phyloP scores from a whole-genome alignment of 176 grass and related monocot genomes.

The Leersia perrieri region DNA sequence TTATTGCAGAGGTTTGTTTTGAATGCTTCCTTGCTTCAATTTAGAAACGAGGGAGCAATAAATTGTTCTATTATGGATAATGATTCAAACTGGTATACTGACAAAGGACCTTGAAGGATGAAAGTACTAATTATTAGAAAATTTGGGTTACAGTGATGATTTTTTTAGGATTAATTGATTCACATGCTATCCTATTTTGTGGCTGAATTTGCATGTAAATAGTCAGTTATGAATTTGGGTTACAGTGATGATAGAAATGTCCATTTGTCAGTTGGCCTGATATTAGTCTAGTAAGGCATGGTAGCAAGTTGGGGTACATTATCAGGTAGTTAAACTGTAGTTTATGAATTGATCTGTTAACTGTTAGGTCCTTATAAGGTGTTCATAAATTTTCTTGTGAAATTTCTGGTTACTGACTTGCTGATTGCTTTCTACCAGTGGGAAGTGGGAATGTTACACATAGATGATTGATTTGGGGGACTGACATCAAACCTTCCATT shows the following conservation, averaged over 20 bases:
- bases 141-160: neutral
- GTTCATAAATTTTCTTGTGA: conserved; percentile 4
- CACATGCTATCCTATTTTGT: conserved; percentile 1
- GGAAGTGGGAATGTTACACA: neutral
- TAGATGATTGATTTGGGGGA: conserved; percentile 2
- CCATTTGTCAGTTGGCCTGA: neutral
- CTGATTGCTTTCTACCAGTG: neutral
- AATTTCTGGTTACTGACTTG: conserved; percentile 2
- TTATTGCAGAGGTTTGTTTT: conserved; percentile 75
- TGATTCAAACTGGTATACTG: neutral
- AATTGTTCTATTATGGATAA: neutral
- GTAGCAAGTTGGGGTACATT: conserved; percentile 5
- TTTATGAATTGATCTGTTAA: conserved; percentile 4
- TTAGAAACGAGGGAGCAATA: conserved; percentile 10
- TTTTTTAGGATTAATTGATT: neutral
- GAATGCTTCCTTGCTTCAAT: conserved; percentile 21
- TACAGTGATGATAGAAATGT: conserved; percentile 12
- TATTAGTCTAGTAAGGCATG: neutral
- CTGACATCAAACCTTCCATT: neutral
- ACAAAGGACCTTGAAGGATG: conserved; percentile 13
- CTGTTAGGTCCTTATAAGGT: neutral
- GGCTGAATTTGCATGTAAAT: neutral
- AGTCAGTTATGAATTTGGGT: neutral
- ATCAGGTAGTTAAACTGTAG: conserved; percentile 8
- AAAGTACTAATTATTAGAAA: conserved; percentile 7